These are phyloP conservation scores for Cucumis sativus DNA, from an alignment of 306 rosid genomes.

Conservation along the genomic window Cucumber_9930_V3 NC_026657.2:26741001-26741500, in stretches of 20 bases:
- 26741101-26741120: slow-evolving; percentile 24
- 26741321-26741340: slow-evolving; percentile 39
- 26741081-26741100: slow-evolving; percentile 31
- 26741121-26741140: not conserved
- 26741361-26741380: too few relatives aligned
- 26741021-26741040: too few relatives aligned
- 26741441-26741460: too few relatives aligned
- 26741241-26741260: slow-evolving; percentile 17
- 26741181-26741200: slow-evolving; percentile 17
- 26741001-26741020: too few relatives aligned
- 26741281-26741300: slow-evolving; percentile 26
- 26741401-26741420: too few relatives aligned
- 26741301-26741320: slow-evolving; percentile 23
- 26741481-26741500: too few relatives aligned
- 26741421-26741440: too few relatives aligned
- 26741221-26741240: slow-evolving; percentile 12
- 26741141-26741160: slow-evolving; percentile 28
- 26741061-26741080: too few relatives aligned
- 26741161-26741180: slow-evolving; percentile 26
- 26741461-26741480: too few relatives aligned
- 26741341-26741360: slow-evolving; percentile 18
- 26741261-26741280: slow-evolving; percentile 1
- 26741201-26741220: slow-evolving; percentile 21
- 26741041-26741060: too few relatives aligned
- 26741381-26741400: too few relatives aligned